Conservation (phyloP, 2,329 filamentous ascomycete genomes). For the Aureobasidium sp. region DNA sequence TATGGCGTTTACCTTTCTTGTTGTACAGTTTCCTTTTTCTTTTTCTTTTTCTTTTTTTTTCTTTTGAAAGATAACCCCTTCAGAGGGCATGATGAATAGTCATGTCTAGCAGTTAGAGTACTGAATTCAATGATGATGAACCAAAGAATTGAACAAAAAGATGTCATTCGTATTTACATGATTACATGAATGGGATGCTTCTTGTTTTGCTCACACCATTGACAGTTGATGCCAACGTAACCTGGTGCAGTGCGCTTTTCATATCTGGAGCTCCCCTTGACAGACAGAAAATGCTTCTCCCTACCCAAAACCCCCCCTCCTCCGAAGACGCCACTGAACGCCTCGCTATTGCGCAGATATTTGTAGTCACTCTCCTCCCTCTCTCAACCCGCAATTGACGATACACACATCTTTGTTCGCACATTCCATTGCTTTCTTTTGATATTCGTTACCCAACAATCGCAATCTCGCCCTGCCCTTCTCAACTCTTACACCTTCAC, state of each 20-base stretch:
- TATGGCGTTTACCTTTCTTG: not conserved
- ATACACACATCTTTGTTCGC: not conserved
- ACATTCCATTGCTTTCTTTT: not conserved
- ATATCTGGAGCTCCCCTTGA: no score
- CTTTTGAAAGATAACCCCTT: not conserved
- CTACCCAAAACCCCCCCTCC: not conserved
- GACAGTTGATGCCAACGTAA: no score
- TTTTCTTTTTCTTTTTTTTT: slow-evolving; percentile 2
- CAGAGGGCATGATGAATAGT: not conserved
- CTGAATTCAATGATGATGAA: not conserved
- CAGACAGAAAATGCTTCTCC: not conserved
- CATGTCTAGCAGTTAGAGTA: not conserved
- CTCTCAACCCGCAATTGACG: no score
- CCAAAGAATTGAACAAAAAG: not conserved
- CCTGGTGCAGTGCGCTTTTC: no score
- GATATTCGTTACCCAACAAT: not conserved
- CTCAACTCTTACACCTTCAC: not conserved
- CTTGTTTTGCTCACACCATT: no score
- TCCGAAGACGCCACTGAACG: slow-evolving; percentile 11
- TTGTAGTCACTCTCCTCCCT: no score
- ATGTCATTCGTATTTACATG: not conserved
- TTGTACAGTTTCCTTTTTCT: not conserved
- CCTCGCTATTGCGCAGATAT: not conserved
- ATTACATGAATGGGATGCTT: not conserved
- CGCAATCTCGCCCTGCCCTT: not conserved